Percentiles rank a stretch among this genome's conserved stretches.
Evolutionary conservation across 805 yeast genomes (phyloP).

Genomic region (Pichia phayaonensis): DNA sequence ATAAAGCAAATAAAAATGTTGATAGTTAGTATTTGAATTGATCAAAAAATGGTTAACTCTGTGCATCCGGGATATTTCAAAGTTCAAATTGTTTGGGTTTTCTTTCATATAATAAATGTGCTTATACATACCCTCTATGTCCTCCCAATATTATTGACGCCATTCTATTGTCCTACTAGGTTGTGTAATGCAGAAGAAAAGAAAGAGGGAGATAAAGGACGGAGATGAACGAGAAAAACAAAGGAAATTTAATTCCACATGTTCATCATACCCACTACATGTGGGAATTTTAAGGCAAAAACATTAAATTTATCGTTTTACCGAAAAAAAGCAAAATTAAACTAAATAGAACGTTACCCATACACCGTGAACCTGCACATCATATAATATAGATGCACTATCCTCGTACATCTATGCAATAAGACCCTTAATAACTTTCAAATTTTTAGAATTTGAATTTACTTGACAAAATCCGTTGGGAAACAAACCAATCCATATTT

Average conservation of each 20-base stretch:
- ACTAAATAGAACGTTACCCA: neutral
- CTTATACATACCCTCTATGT: conserved; percentile 24
- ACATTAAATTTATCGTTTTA: no score
- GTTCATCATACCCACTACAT: no score
- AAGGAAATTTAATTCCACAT: no score
- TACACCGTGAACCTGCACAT: neutral
- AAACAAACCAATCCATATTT: conserved; percentile 23
- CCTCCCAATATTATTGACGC: conserved; percentile 16
- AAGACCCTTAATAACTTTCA: neutral
- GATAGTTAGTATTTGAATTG: neutral
- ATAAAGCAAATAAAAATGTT: neutral
- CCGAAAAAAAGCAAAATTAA: neutral
- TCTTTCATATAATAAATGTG: neutral
- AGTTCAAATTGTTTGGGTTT: neutral
- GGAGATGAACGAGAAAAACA: neutral
- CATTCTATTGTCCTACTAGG: neutral
- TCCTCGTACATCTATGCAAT: neutral
- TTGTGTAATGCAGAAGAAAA: neutral
- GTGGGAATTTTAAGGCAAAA: no score
- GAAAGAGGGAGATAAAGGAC: neutral
- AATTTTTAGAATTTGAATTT: neutral
- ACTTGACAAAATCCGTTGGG: neutral
- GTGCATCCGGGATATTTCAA: neutral
- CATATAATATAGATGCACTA: neutral
- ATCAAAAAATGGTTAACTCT: neutral